Base-by-base conservation (phyloP, 768 basidiomycete genomes). In the Naganishia antarctica region DNA sequence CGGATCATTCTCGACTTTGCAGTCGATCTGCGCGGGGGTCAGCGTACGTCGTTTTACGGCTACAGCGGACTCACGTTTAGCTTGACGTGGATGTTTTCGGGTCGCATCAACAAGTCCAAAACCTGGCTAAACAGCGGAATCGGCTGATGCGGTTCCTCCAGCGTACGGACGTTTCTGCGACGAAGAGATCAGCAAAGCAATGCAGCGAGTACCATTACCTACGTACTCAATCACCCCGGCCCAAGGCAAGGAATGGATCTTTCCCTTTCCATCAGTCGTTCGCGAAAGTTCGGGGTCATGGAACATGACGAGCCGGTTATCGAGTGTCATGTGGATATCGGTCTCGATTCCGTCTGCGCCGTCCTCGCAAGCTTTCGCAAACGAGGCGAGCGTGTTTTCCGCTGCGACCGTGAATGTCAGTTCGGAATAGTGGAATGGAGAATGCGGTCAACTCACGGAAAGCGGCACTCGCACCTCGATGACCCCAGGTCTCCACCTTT, bases 271-370 rank as follows among this genome's bases (percentile, higher is more conserved):
- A 73, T 88, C 82, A n/a, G 90, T 97, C 2, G 91, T 94, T 68
- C 93, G 82, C 65, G 83, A 82, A 60, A 94, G 80, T 26, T 83
- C 87, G 84, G 91, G 89, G 77, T 97, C 94, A 78, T 99, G 94
- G 80, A 94, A 97, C 89, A 97, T 90, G 50, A 97, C 78, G 34
- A 98, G 87, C 43, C 89, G 84, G 73, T 85, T 83, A 78, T 99
- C 94, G 68, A 80, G 79, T 37, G 93, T 90, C 71, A 94, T 87
- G 78, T 97, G 93, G 72, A 97, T 91, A 84, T 96, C 93, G 94
- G 90, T 92, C 84, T 99, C 94, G 73, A 99, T 94, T 68, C 86
- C 93, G 76, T 99, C 91, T 48, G 91, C 88, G 66, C 94, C 94
- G 80, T 96, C 92, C 49, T 86, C 85, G 67, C 96, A 91, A 74